A percentile compares a stretch with the other conserved stretches of the same genome.
These are phyloP conservation scores for Myriangium duriaei DNA, from an alignment of 2,329 filamentous ascomycete species.

Conservation along the genomic window DNA sequence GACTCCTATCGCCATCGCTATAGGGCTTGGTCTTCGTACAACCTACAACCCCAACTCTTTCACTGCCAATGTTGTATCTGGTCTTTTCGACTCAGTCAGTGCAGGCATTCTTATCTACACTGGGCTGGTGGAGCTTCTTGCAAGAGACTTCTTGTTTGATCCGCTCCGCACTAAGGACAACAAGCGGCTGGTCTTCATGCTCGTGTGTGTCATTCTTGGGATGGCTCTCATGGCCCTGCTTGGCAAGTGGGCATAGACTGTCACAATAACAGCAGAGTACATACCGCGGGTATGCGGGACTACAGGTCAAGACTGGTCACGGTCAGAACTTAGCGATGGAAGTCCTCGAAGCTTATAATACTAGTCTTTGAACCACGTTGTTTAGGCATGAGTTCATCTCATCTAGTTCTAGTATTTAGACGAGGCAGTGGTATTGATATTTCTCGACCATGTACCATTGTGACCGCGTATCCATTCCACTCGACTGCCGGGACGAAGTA, in stretches of 20 bases:
- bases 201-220: slow-evolving; percentile 67
- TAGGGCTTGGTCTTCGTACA: slow-evolving; percentile 62
- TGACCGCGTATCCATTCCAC: no score
- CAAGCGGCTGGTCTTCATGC: slow-evolving; percentile 82
- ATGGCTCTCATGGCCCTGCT: slow-evolving; percentile 67
- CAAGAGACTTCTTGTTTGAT: slow-evolving; percentile 45
- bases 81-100: slow-evolving; percentile 26
- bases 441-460: no score
- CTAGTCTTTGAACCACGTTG: no score
- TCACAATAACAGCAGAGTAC: no score
- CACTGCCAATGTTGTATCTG: slow-evolving; percentile 3
- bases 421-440: no score
- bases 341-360: no score
- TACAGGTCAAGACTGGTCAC: no score
- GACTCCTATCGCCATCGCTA: slow-evolving; percentile 73
- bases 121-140: slow-evolving; percentile 35
- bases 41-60: slow-evolving; percentile 33
- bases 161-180: slow-evolving; percentile 85
- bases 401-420: no score
- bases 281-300: no score
- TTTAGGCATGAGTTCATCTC: no score
- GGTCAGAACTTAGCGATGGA: no score
- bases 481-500: no score
- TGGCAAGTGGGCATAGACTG: slow-evolving; percentile 76
- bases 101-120: slow-evolving; percentile 34